Evolutionary conservation across 2,329 filamentous ascomycete genomes (phyloP), one percentile per base, ranked within the genome.

Genomic region (Talaromyces atroroseus): DNA sequence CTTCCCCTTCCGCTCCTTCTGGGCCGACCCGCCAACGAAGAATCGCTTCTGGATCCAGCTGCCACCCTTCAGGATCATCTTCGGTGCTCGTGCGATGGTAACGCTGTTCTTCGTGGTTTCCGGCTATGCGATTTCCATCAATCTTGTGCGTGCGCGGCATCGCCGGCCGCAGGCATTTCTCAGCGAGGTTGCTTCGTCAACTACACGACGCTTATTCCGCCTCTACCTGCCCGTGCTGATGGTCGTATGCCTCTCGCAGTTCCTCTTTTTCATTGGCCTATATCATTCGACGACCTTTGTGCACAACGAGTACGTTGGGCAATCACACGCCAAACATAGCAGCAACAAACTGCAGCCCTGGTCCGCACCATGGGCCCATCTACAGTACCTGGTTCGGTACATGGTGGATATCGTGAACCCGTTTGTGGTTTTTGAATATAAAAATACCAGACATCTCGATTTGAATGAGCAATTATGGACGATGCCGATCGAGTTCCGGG

Each of bases 71-170:
- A 72, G 73, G 0, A 59, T 76, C 3, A 49, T 68, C 23, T 64
- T 74, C 40, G 66, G 68, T 0, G 73, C 70, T 1, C 63, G 64
- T 4, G 67, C 72, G 2, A 73, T 74, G 38, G 81, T 84, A 1
- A 74, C 79, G 5, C 73, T 74, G 11, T 83, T 84, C 64, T 82
- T 81, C 65, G 76, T 83, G 63, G 78, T 83, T 54, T 83, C 81
- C 0, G 81, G 81, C 59, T 84, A 82, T 59, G 81, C 80, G 5
- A 70, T 84, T 10, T 76, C 80, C 2, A 66, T 76, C n/a, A 80
- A 79, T 60, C 74, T 80, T 0, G 59, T 82, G 52, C 68, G 66
- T 10, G 67, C 80, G 14, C 60, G 63, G 12, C 54, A 23, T 12
- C 38, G 48, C 18, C 38, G 51, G 7, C 48, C 12, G 5, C 48